These are phyloP conservation scores for Scheffersomyces insectosa DNA, from an alignment of 1,139 yeast species.

Conservation along the genomic window DNA sequence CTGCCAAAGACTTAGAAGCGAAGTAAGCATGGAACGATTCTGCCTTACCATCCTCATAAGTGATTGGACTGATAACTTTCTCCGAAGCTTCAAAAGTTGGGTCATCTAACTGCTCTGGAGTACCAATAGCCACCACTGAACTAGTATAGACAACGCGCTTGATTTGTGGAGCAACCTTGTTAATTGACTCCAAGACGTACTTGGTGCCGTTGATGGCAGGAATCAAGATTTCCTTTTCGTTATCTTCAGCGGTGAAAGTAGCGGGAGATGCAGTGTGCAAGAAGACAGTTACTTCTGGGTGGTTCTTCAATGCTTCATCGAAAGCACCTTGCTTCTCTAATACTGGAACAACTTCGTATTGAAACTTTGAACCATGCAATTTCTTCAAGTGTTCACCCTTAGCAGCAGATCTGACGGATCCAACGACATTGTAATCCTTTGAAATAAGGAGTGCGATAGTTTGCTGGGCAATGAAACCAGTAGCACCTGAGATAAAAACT, in stretches of 20 bases:
- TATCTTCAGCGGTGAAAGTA: conserved; percentile 23
- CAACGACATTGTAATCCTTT: conserved; percentile 33
- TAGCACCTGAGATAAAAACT: conserved; percentile 44
- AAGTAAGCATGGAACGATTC: not conserved
- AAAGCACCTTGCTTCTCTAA: conserved; percentile 29
- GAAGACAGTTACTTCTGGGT: conserved; percentile 27
- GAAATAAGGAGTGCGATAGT: conserved; percentile 15
- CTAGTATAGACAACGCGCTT: conserved; percentile 19
- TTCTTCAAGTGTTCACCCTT: conserved; percentile 30
- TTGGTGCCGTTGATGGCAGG: conserved; percentile 40
- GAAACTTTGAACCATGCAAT: conserved; percentile 20
- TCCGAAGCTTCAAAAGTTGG: not conserved
- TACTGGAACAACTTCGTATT: conserved; percentile 28
- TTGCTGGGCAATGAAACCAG: conserved; percentile 39
- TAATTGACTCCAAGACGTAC: conserved; percentile 28
- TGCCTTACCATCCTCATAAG: not conserved
- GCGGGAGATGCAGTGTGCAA: conserved; percentile 40
- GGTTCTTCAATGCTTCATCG: conserved; percentile 27
- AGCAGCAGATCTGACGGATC: conserved; percentile 34
- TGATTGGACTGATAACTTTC: not conserved
- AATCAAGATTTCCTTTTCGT: conserved; percentile 28
- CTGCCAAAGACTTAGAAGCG: conserved; percentile 28
- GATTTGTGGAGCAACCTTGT: conserved; percentile 20
- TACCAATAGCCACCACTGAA: conserved; percentile 24
- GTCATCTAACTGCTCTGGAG: conserved; percentile 16